These are phyloP conservation scores for Nicotiana sylvestris DNA, from an alignment of 257 asterid species.

Conservation along the genomic window DNA sequence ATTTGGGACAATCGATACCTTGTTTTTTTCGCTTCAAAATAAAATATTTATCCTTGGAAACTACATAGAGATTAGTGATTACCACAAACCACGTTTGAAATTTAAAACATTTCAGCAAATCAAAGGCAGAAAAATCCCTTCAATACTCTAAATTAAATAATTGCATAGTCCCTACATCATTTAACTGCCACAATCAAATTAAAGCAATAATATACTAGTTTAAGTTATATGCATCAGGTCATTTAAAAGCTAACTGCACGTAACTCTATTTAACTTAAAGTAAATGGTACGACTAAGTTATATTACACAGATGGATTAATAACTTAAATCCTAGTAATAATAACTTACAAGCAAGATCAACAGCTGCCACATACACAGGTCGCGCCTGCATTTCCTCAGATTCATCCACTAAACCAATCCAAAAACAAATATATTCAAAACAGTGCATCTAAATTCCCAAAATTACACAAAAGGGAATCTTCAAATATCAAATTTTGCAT, in stretches of 20 bases:
- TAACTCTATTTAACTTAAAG: too few species aligned
- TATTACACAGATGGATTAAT: too few species aligned
- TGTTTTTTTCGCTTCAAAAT: neutral
- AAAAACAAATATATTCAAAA: conserved; percentile 8
- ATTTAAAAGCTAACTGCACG: too few species aligned
- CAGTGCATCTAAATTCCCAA: neutral
- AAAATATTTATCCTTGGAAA: neutral
- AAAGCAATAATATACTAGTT: neutral
- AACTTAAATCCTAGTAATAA: too few species aligned
- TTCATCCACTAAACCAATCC: conserved; percentile 64
- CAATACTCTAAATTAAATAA: neutral
- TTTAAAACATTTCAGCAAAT: neutral
- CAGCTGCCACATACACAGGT: conserved; percentile 94
- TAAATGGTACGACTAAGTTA: too few species aligned
- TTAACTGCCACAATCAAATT: neutral
- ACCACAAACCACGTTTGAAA: neutral
- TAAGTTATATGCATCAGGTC: too few species aligned
- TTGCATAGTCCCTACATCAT: neutral
- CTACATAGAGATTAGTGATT: neutral
- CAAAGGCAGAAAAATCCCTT: neutral
- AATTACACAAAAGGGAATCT: neutral
- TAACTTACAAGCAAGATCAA: conserved; percentile 86
- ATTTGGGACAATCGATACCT: neutral
- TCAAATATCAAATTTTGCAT: neutral
- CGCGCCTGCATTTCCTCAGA: conserved; percentile 77